These are phyloP conservation scores for Corniculantispora saksenae DNA, from an alignment of 2,329 filamentous ascomycete genomes.

Conservation along the genomic window DNA sequence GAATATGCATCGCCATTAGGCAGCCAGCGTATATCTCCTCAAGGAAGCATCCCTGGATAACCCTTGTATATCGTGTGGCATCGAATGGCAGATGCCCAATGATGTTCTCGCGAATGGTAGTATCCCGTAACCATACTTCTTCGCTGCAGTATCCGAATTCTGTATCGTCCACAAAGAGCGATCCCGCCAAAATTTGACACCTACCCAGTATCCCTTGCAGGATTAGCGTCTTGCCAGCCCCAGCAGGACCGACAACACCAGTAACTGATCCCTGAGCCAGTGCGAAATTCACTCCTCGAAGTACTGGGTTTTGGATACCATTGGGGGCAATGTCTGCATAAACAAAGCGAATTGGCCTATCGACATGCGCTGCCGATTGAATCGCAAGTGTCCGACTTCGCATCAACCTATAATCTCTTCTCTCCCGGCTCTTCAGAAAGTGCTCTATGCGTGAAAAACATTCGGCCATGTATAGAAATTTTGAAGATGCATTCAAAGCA, in stretches of 20 bases:
- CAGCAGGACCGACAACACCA: not conserved
- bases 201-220: not conserved
- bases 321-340: too few relatives aligned
- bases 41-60: not conserved
- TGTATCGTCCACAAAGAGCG: not conserved
- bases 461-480: not conserved
- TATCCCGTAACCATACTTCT: not conserved
- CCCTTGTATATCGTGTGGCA: not conserved
- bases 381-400: too few relatives aligned
- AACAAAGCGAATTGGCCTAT: too few relatives aligned
- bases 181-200: not conserved
- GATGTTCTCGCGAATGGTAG: not conserved
- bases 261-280: not conserved
- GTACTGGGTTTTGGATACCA: not conserved
- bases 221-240: not conserved
- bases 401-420: too few relatives aligned
- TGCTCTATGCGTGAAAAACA: too few relatives aligned
- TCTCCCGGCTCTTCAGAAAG: too few relatives aligned
- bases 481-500: too few relatives aligned
- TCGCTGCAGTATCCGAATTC: not conserved
- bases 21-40: not conserved
- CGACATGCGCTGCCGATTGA: too few relatives aligned
- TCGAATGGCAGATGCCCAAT: not conserved
- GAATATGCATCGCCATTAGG: not conserved
- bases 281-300: not conserved